A percentile compares a stretch with the other conserved stretches of the same genome.
Conservation (phyloP, 345 rosid species). For the Gossypium raimondii region DNA sequence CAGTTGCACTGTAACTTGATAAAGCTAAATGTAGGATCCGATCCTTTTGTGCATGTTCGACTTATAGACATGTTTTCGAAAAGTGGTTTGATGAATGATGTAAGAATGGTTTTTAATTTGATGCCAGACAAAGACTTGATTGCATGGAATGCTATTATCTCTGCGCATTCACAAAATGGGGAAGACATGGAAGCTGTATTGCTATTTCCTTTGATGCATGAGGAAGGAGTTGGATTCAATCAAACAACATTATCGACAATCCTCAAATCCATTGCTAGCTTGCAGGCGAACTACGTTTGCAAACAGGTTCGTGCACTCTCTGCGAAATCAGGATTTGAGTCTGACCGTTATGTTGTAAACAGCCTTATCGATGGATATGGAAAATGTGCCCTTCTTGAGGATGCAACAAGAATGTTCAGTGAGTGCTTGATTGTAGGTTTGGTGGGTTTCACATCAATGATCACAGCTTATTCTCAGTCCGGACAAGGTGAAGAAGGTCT, state of each 20-base stretch:
- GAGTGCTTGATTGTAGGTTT: conserved; percentile 32
- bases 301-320: conserved; percentile 42
- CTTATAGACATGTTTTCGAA: conserved; percentile 57
- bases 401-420: conserved; percentile 39
- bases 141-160: conserved; percentile 56
- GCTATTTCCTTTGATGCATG: conserved; percentile 40
- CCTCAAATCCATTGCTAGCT: conserved; percentile 46
- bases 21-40: conserved; percentile 39
- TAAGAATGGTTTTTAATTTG: conserved; percentile 33
- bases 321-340: conserved; percentile 41
- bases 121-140: conserved; percentile 45
- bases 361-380: conserved; percentile 58
- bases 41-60: conserved; percentile 49
- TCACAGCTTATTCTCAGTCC: conserved; percentile 46
- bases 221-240: conserved; percentile 38
- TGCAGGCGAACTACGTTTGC: conserved; percentile 32
- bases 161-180: conserved; percentile 48
- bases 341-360: conserved; percentile 41
- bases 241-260: conserved; percentile 52
- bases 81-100: conserved; percentile 36
- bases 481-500: conserved; percentile 66
- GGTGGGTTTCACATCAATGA: conserved; percentile 52
- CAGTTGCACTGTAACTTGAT: conserved; percentile 45
- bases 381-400: conserved; percentile 43
- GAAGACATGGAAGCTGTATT: conserved; percentile 42